phyloP scores from a whole-genome alignment of 768 basidiomycete genomes.

The Auricularia sp. region DNA sequence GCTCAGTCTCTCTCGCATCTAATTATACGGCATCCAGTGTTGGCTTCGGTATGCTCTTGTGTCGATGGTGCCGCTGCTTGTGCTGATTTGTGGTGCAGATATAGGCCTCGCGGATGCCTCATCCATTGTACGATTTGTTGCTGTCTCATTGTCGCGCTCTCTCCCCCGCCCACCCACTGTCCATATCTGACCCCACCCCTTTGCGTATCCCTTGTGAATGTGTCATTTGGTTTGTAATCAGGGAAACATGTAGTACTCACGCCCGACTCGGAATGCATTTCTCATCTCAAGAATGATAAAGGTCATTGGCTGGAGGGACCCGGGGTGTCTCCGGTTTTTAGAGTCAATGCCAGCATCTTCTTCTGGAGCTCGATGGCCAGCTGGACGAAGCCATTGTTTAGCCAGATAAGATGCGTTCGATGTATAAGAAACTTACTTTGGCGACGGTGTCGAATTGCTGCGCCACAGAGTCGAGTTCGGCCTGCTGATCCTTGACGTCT shows the following conservation, averaged over 20 bases:
- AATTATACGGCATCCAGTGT: neutral
- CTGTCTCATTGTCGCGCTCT: no score
- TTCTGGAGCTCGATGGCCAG: neutral
- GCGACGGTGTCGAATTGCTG: constrained; percentile 63
- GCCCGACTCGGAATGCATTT: no score
- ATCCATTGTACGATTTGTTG: no score
- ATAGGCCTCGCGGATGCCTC: neutral
- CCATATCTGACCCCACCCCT: no score
- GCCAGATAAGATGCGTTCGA: neutral
- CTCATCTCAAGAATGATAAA: no score
- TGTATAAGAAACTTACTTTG: constrained; percentile 28
- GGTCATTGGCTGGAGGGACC: no score
- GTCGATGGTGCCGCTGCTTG: neutral
- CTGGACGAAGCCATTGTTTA: neutral
- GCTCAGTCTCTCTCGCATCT: neutral
- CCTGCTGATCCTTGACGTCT: constrained; percentile 61
- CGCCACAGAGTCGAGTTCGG: constrained; percentile 70
- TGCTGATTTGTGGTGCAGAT: neutral
- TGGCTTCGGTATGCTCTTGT: neutral
- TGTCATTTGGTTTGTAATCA: no score
- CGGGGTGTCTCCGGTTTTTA: no score
- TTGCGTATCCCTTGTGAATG: no score
- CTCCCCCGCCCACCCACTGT: no score
- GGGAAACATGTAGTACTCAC: no score
- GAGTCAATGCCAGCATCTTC: neutral